These are phyloP conservation scores for Articulospora tetracladia DNA, from an alignment of 495 filamentous ascomycete species.

Conservation along the genomic window DNA sequence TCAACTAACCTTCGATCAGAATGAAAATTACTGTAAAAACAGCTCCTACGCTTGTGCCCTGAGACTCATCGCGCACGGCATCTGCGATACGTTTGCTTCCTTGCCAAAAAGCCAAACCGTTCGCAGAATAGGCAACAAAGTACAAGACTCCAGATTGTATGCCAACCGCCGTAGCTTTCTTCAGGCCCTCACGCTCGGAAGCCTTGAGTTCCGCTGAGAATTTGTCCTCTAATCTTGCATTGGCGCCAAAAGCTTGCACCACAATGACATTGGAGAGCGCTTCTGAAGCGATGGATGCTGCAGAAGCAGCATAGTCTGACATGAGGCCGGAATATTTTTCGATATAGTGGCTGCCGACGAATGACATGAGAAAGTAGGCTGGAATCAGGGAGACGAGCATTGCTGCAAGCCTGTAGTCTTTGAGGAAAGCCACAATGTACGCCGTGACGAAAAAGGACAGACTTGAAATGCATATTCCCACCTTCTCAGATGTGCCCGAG, in stretches of 20 bases:
- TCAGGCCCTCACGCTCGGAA: conserved; percentile 48
- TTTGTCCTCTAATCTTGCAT: conserved; percentile 44
- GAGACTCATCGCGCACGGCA: conserved; percentile 33
- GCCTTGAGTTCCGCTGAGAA: conserved; percentile 44
- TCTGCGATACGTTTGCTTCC: conserved; percentile 52
- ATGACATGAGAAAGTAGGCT: conserved; percentile 62
- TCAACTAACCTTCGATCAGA: conserved; percentile 52
- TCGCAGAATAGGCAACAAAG: conserved; percentile 61
- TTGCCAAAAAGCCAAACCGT: conserved; percentile 64
- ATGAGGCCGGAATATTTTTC: conserved; percentile 53
- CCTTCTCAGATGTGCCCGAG: conserved; percentile 63
- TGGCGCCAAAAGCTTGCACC: conserved; percentile 46
- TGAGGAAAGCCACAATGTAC: conserved; percentile 62
- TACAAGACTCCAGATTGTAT: conserved; percentile 59
- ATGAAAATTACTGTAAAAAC: conserved; percentile 64
- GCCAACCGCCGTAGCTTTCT: conserved; percentile 53
- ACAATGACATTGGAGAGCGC: conserved; percentile 42
- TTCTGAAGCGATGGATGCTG: conserved; percentile 43
- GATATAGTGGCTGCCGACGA: conserved; percentile 56
- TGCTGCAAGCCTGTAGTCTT: conserved; percentile 45
- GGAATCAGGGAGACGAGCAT: conserved; percentile 59
- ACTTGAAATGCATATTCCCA: conserved; percentile 54
- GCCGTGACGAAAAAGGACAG: conserved; percentile 59
- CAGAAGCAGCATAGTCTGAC: conserved; percentile 45
- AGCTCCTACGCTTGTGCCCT: conserved; percentile 49